phyloP scores from a whole-genome alignment of 2,329 filamentous ascomycete genomes.

The Thielaviopsis cerberus region DNA sequence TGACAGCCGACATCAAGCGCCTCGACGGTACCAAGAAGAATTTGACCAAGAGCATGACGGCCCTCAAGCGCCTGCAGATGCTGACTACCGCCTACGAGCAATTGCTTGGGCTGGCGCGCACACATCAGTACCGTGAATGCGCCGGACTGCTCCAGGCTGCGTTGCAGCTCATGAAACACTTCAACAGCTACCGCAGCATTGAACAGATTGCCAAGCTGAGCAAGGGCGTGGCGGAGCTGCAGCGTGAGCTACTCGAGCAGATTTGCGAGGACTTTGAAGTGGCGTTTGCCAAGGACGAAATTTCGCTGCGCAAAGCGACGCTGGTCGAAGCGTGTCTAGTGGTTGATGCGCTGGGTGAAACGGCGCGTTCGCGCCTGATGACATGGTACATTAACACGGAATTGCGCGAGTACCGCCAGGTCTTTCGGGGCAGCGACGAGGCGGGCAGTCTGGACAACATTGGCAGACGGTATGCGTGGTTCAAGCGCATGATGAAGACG shows the following conservation, averaged over 20 bases:
- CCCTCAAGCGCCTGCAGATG: conserved; percentile 93
- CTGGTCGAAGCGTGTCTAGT: conserved; percentile 79
- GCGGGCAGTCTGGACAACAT: conserved; percentile 95
- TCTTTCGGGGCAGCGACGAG: conserved; percentile 92
- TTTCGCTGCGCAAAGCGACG: conserved; percentile 47
- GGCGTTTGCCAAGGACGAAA: conserved; percentile 76
- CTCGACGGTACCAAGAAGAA: conserved; percentile 94
- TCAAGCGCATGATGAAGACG: conserved; percentile 83
- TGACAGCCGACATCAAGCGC: conserved; percentile 97
- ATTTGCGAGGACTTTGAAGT: conserved; percentile 99
- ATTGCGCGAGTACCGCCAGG: conserved; percentile 81
- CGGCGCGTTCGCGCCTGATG: conserved; percentile 61
- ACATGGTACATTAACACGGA: conserved; percentile 98
- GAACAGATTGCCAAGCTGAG: conserved; percentile 92
- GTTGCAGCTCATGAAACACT: conserved; percentile 92
- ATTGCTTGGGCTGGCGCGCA: conserved; percentile 62
- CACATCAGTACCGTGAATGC: conserved; percentile 84
- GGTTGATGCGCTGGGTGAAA: conserved; percentile 84
- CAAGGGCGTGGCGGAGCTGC: conserved; percentile 80
- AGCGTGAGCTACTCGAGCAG: conserved; percentile 82
- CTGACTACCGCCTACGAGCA: conserved; percentile 98
- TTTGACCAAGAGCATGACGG: conserved; percentile 91
- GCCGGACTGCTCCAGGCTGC: conserved; percentile 86
- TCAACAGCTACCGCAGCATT: conserved; percentile 93
- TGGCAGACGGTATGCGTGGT: conserved; percentile 85